Conservation (phyloP, 345 rosid species). For the Erysimum cheiranthoides region DNA sequence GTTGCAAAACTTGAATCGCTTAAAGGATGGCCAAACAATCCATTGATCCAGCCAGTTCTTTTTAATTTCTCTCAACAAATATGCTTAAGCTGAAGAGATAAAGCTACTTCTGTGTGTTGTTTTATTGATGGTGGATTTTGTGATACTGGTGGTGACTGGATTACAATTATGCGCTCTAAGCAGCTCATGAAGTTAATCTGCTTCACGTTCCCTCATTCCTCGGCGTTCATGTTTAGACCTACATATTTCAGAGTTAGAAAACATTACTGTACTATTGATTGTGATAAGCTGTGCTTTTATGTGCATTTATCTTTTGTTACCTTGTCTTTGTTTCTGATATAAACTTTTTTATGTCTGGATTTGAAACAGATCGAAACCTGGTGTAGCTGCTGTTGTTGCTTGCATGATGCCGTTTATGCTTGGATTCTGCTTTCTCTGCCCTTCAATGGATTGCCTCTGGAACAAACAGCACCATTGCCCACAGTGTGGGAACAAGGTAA, state of each 20-base stretch:
- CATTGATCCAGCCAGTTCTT: constrained; percentile 4
- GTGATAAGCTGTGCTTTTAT: not conserved
- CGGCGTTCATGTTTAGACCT: not conserved
- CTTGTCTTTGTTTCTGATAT: constrained; percentile 3
- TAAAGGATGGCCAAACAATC: not conserved
- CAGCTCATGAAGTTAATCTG: not conserved
- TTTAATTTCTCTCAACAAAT: not conserved
- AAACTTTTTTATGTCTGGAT: not conserved
- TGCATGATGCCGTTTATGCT: constrained; percentile 97
- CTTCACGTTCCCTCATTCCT: not conserved
- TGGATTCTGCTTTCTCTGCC: constrained; percentile 90
- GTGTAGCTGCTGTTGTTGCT: constrained; percentile 88
- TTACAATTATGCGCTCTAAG: not conserved
- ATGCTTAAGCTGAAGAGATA: not conserved
- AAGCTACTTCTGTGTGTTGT: not conserved
- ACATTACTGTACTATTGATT: not conserved
- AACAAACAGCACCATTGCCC: constrained; percentile 96
- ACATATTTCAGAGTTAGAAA: not conserved
- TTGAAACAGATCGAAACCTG: constrained; percentile 78
- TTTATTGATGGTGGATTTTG: not conserved
- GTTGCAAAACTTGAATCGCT: not conserved
- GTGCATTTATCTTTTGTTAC: not conserved
- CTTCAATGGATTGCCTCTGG: constrained; percentile 98
- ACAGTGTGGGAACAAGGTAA: constrained; percentile 70
- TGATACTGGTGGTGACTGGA: not conserved